Conservation (phyloP, 805 yeast species). For the Ogataea paradorogensis region DNA sequence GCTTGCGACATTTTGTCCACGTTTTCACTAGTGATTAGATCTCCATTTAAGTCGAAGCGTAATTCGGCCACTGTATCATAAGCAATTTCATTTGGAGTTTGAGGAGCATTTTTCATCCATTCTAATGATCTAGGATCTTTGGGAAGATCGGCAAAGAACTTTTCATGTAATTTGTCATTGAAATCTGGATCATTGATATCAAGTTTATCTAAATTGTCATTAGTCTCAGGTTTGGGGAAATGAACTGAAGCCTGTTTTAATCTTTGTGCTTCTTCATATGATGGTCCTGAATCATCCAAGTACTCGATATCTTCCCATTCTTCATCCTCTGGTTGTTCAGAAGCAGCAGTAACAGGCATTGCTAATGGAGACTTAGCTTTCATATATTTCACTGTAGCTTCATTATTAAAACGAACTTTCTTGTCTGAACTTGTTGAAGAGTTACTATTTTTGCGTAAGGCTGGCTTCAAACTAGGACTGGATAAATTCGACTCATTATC, state of each 20-base stretch:
- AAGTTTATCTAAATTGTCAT: constrained; percentile 26
- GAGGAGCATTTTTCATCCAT: constrained; percentile 82
- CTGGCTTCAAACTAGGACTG: constrained; percentile 21
- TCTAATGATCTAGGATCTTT: constrained; percentile 75
- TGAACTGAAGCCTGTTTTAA: constrained; percentile 45
- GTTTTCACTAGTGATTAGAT: constrained; percentile 49
- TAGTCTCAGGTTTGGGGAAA: constrained; percentile 54
- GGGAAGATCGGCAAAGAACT: constrained; percentile 88
- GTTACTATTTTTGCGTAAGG: constrained; percentile 19
- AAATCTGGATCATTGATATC: constrained; percentile 79
- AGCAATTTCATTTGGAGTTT: constrained; percentile 37
- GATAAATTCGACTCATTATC: constrained; percentile 16
- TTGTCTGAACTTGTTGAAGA: constrained; percentile 22
- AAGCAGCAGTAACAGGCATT: background rate
- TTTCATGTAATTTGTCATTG: constrained; percentile 72
- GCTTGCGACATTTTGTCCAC: constrained; percentile 14
- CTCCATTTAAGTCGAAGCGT: constrained; percentile 86
- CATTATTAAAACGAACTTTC: constrained; percentile 31
- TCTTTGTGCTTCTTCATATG: constrained; percentile 40
- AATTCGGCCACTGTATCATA: constrained; percentile 61
- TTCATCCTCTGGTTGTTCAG: constrained; percentile 17
- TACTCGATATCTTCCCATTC: constrained; percentile 53
- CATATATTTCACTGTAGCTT: constrained; percentile 32
- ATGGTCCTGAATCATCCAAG: constrained; percentile 49
- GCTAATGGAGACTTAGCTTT: constrained; percentile 8